Evolutionary conservation across 768 basidiomycete species (phyloP), one percentile per base, ranked within the genome.

Genomic region (Phylloporus arenicola): DNA sequence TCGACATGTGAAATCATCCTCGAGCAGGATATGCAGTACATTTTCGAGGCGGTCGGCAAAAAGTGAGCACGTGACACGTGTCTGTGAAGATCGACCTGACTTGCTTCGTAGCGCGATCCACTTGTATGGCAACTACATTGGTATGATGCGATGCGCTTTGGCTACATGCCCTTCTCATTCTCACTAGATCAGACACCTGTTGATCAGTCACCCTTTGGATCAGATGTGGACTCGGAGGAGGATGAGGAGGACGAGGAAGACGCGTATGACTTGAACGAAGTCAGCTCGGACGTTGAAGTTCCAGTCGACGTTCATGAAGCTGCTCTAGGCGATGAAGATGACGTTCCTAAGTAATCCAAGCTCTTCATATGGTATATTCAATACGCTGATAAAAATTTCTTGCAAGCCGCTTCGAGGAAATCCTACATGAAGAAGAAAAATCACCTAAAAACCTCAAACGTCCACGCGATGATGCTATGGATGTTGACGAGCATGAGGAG

Each of bases 41-140:
- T 76, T 47, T 81, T 94, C 63, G 79, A 86, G 63, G 72, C 80
- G 42, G 75, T 82, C 40, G 92, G 92, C 51, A 86, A 89, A 72
- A 96, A 96, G 88, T 91, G 57, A 55, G 75, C 56, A 12, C 45
- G 22, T 19, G 31, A 38, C 30, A 33, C 44, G 33, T 30, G 13
- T 22, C 24, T 40, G 12, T 10, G 8, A 27, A 13, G 0, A 7
- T 27, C 1, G 43, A 57, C 59, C 29, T 54, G 50, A 63, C 49
- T 17, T 10, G 45, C 24, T 16, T 46, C 10, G 39, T 48, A 89
- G 86, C 66, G 71, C 84, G 43, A 75, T 92, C 43, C 82, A 90
- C 70, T 70, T 93, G 53, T 82, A 84, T 55, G 91, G 92, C 48
- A 91, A 92, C 69, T 92, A 91, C 68, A 80, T 93, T 64, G 81